Conservation (phyloP, 805 yeast genomes). For the Candida pseudoglaebosa region DNA sequence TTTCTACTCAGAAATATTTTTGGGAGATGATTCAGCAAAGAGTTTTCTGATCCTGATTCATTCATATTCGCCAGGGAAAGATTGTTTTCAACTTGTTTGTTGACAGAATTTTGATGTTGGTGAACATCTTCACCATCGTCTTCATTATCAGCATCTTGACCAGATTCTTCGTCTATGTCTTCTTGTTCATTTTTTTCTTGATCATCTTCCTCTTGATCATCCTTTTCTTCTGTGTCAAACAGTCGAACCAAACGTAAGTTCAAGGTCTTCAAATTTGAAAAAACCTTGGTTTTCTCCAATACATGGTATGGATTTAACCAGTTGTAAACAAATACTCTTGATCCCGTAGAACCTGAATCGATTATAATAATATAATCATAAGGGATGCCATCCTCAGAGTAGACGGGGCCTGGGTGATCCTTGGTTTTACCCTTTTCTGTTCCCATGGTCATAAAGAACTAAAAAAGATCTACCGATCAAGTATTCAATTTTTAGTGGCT, state of each 20-base stretch:
- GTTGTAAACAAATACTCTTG: conserved; percentile 56
- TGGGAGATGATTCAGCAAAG: conserved; percentile 20
- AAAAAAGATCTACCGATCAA: no score
- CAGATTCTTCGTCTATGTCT: background rate
- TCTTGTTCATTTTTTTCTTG: conserved; percentile 3
- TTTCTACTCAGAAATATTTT: conserved; percentile 27
- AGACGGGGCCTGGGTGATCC: conserved; percentile 28
- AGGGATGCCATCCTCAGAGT: conserved; percentile 42
- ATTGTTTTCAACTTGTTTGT: no score
- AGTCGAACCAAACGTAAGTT: conserved; percentile 11
- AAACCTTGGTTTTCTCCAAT: conserved; percentile 17
- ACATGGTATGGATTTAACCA: conserved; percentile 44
- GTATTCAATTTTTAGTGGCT: no score
- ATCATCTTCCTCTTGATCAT: conserved; percentile 3
- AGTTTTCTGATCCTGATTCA: background rate
- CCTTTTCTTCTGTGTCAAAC: conserved; percentile 8
- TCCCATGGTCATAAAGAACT: no score
- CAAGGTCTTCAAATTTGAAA: conserved; percentile 7
- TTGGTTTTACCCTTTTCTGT: conserved; percentile 8
- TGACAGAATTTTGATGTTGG: no score
- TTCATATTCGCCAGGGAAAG: no score
- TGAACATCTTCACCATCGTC: background rate
- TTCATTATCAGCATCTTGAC: background rate
- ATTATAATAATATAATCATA: conserved; percentile 58
- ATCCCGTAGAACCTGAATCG: conserved; percentile 66